Evolutionary conservation across 1,284 basidiomycete species (phyloP), one percentile per base, ranked within the genome.

Genomic region (Ganoderma sinense): DNA sequence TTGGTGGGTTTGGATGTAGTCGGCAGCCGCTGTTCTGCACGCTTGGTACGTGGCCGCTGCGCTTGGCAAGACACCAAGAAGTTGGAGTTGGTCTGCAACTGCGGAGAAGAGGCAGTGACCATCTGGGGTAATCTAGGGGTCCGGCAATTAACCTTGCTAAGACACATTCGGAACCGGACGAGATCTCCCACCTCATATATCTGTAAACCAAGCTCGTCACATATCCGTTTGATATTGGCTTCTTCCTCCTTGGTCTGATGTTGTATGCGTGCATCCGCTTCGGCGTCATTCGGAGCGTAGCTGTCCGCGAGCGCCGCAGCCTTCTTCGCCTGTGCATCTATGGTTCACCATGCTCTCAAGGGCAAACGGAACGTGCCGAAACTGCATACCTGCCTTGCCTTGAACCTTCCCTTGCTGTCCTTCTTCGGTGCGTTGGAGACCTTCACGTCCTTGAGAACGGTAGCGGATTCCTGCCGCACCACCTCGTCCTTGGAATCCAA

Each of bases 81-180:
- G 81, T 60, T 82, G 85, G 65, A 97, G 89, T 78, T 97, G 97
- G 79, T 99, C 96, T 23, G 95, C 97, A 14, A 99, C 86, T 5
- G 97, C 95, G 56, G 96, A 93, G 83, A 94, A 99, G 51, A 98
- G 89, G 83, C 97, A 99, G 77, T 99, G 97, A 0, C 97, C 97
- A 77, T 99, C 97, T 11, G 97, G 95, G 72, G 91, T 92, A 76
- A 98, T 94, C 94, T 97, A 74, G 4, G 26, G 55, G 13, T 33
- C 8, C n/a, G 33, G n/a, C 14, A 20, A 4, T 61, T 26, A 43
- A 16, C 18, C 39, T n/a, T n/a, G n/a, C n/a, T n/a, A 61, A 23
- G 39, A 18, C 3, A 61, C 16, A 29, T 6, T n/a, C 2, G 2
- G n/a, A 39, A 8, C 5, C 4, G 16, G 41, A n/a, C 10, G 13